Evolutionary conservation across 1,284 basidiomycete genomes (phyloP).

Genomic region (Ceratobasidium theobromae): DNA sequence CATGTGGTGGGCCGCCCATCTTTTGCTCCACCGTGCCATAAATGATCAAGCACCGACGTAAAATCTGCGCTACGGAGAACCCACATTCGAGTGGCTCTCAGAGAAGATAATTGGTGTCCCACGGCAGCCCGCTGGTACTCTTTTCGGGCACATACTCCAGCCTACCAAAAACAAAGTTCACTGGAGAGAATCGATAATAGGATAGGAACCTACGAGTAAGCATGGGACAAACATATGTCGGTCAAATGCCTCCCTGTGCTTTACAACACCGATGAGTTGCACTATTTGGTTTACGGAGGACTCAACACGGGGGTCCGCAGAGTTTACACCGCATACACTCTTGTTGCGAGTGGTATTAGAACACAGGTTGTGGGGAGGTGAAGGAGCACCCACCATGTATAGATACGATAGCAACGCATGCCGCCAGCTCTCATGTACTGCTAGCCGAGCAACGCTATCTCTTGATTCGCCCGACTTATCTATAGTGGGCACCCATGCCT

Average conservation of each 20-base stretch:
- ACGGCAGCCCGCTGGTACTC: neutral
- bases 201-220: neutral
- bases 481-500: neutral
- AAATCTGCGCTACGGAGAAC: constrained; percentile 10
- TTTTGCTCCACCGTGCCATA: constrained; percentile 19
- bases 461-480: neutral
- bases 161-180: neutral
- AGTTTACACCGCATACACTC: constrained; percentile 4
- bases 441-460: neutral
- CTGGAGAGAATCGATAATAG: neutral
- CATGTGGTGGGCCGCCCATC: neutral
- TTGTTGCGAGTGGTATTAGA: neutral
- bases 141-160: neutral
- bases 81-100: neutral
- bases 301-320: neutral
- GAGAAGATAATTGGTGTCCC: neutral
- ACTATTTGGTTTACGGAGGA: constrained; percentile 22
- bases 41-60: constrained; percentile 4
- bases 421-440: constrained; percentile 25
- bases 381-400: constrained; percentile 1
- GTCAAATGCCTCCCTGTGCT: neutral
- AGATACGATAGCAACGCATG: constrained; percentile 7
- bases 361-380: neutral
- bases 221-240: constrained; percentile 18
- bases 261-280: neutral